phyloP scores from a whole-genome alignment of 1,139 yeast species.

The Pichia kudriavzevii region DNA sequence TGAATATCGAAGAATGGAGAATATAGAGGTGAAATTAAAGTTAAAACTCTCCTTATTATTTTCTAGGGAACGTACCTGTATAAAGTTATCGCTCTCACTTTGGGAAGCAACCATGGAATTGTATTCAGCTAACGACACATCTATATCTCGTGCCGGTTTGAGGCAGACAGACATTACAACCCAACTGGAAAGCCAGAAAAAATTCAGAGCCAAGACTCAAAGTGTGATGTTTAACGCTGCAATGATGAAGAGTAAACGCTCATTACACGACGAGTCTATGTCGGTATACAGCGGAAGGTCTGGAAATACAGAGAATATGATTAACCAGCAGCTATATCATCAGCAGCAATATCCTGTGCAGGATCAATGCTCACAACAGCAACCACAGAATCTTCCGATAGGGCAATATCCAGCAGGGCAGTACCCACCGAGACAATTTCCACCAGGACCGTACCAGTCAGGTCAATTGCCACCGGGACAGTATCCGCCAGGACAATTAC shows the following conservation, averaged over 20 bases:
- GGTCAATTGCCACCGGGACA: too few species aligned
- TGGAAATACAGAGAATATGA: not conserved
- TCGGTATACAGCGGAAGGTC: conserved; percentile 11
- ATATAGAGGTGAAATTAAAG: too few species aligned
- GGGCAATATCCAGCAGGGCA: too few species aligned
- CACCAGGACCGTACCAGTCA: too few species aligned
- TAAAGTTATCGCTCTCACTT: too few species aligned
- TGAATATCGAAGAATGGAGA: too few species aligned
- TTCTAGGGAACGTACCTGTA: too few species aligned
- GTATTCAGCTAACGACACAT: conserved; percentile 20
- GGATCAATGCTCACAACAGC: not conserved
- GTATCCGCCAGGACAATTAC: conserved; percentile 3
- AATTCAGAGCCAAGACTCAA: conserved; percentile 16
- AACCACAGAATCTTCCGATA: too few species aligned
- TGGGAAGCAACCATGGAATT: conserved; percentile 6
- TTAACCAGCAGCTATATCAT: not conserved
- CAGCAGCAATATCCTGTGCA: not conserved
- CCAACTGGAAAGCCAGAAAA: conserved; percentile 15
- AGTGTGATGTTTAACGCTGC: conserved; percentile 11
- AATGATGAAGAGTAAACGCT: conserved; percentile 9
- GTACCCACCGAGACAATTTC: too few species aligned
- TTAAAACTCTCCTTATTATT: too few species aligned
- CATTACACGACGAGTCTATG: conserved; percentile 8
- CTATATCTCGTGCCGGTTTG: conserved; percentile 18
- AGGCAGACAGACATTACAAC: conserved; percentile 19